Conservation (phyloP, 148 eudicot genomes). For the Cornus florida region DNA sequence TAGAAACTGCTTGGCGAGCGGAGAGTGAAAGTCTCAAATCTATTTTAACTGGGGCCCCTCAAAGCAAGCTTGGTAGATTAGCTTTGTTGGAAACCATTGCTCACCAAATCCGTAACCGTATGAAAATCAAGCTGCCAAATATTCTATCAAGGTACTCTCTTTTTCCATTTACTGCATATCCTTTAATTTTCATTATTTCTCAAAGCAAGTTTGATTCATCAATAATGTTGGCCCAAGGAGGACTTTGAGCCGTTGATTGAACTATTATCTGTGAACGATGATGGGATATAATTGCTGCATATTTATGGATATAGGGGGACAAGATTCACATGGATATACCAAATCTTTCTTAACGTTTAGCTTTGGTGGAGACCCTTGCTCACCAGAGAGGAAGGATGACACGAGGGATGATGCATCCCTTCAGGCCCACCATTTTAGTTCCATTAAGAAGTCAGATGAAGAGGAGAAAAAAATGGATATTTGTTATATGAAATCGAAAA, state of each 20-base stretch:
- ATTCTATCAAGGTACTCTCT: conserved; percentile 76
- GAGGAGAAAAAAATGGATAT: no score
- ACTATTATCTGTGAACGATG: no score
- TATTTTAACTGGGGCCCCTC: conserved; percentile 88
- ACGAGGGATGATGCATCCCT: no score
- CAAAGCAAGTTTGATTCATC: no score
- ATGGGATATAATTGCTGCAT: no score
- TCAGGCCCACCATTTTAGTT: no score
- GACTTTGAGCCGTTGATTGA: no score
- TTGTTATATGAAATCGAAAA: no score
- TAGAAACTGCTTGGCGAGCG: conserved; percentile 98
- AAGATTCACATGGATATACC: background rate
- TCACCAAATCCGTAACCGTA: conserved; percentile 83
- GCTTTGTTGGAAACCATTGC: conserved; percentile 94
- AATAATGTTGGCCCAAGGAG: no score
- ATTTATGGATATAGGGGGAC: no score
- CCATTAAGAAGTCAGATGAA: no score
- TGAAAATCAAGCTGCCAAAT: conserved; percentile 89
- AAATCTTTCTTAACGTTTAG: background rate
- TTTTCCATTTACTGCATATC: conserved; percentile 17
- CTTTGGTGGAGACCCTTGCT: background rate
- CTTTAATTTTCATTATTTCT: background rate
- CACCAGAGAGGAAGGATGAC: no score
- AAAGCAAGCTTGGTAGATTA: conserved; percentile 86
- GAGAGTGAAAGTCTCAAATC: conserved; percentile 96